Base-by-base conservation (phyloP, 257 asterid genomes). In the Solanum bulbocastanum region DNA sequence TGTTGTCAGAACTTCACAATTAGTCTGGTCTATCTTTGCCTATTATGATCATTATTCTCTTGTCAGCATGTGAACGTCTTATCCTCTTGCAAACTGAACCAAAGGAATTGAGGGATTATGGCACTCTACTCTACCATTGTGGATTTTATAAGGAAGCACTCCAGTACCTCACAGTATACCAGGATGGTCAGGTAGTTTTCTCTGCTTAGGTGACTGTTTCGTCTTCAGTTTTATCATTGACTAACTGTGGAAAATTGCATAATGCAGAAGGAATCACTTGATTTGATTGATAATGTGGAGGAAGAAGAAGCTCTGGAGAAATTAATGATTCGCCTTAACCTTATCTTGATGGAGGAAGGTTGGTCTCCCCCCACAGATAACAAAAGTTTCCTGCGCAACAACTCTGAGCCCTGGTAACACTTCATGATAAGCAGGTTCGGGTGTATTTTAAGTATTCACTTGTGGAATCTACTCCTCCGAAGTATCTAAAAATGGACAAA, bases 51-150 rank as follows among this genome's bases (percentile, higher is more conserved):
- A 39, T 79, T 87, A 46, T 66, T 71, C 79, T 46, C 78, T 91
- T 83, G 62, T 86, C 96, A 95, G 98, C 98, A 5, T 95, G 97
- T 23, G 98, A 95, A 87, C 98, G 95, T 83, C 98, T 95, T 87
- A 93, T 95, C 92, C 87, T 93, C 88, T 91, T 95, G 85, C 88
- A 91, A 88, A 87, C 94, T 27, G 97, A 93, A 75, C 93, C 94
- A 6, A 92, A 87, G 86, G 98, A 94, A 72, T 89, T 94, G 87
- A 91, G 98, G 90, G 98, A 95, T 90, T 95, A 95, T 72, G 93
- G 93, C 12, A 91, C 87, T 90, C 96, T 95, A 74, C 94, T 95
- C 83, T 95, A 95, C 91, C 98, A 95, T 86, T 95, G 98, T 86
- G 98, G 97, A 90, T 92, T 93, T 92, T 95, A 94, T 32, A 91